These are phyloP conservation scores for Boehmeria nivea DNA, from an alignment of 306 rosid species.

Conservation along the genomic window DNA sequence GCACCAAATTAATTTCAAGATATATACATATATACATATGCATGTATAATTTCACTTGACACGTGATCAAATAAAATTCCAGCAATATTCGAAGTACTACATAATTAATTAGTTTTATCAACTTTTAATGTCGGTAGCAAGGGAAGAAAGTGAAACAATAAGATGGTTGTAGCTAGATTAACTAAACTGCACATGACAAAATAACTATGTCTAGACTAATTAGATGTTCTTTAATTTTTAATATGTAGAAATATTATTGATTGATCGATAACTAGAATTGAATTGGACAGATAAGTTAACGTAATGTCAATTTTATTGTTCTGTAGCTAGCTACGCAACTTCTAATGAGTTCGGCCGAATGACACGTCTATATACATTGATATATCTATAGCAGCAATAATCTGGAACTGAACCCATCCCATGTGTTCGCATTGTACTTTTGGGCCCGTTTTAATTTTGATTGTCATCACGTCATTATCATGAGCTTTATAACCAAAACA, in stretches of 20 bases:
- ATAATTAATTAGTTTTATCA: background rate
- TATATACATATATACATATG: background rate
- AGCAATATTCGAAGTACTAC: slow-evolving; percentile 8
- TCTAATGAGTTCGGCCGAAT: too few species aligned
- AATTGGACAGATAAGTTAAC: background rate
- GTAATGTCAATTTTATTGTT: too few species aligned
- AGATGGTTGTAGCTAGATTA: background rate
- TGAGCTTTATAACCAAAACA: background rate
- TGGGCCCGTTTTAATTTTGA: background rate
- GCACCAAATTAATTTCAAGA: too few species aligned
- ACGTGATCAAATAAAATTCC: background rate
- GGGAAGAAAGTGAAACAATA: background rate
- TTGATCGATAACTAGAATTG: background rate
- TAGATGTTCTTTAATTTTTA: too few species aligned
- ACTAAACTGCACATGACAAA: background rate
- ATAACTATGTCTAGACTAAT: background rate
- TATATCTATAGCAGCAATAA: too few species aligned
- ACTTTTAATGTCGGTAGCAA: background rate
- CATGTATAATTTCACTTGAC: background rate
- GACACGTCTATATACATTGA: too few species aligned
- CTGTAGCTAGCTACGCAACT: too few species aligned
- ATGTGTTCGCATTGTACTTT: background rate
- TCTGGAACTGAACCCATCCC: too few species aligned
- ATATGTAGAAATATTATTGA: too few species aligned
- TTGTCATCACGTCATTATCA: background rate